Conservation (phyloP, 2,329 filamentous ascomycete species). For the Chaetomium globosum region DNA sequence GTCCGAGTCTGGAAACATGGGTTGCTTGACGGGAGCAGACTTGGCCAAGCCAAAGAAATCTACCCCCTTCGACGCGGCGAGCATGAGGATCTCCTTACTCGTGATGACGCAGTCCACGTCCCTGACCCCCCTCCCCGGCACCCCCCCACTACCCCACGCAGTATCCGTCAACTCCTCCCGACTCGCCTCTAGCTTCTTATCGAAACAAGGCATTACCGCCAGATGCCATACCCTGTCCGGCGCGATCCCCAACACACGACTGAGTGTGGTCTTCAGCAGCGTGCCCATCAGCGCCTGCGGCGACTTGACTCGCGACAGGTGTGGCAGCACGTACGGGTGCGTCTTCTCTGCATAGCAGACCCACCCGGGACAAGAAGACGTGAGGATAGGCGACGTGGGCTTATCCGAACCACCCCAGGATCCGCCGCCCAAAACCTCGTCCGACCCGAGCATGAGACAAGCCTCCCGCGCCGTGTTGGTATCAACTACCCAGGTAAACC, state of each 20-base stretch:
- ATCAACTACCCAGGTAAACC: conserved; percentile 87
- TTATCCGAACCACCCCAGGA: conserved; percentile 29
- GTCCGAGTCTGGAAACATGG: conserved; percentile 71
- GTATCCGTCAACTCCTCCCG: conserved; percentile 85
- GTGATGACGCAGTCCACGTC: conserved; percentile 99
- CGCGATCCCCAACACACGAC: conserved; percentile 68
- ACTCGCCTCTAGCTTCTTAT: conserved; percentile 97
- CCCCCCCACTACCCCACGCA: conserved; percentile 64
- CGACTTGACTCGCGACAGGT: conserved; percentile 88
- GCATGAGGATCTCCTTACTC: conserved; percentile 87
- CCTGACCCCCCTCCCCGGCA: conserved; percentile 62
- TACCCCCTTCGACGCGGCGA: conserved; percentile 78
- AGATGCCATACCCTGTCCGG: conserved; percentile 89
- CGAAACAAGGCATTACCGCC: conserved; percentile 97
- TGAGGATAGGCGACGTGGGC: conserved; percentile 66
- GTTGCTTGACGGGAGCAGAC: conserved; percentile 47
- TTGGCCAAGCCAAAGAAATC: conserved; percentile 71
- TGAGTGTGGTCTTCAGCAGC: conserved; percentile 82
- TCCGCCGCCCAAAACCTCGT: conserved; percentile 61
- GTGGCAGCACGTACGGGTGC: conserved; percentile 87
- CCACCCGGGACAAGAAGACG: conserved; percentile 94
- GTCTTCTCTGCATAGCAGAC: conserved; percentile 99
- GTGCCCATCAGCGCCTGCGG: conserved; percentile 92
- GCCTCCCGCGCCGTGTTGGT: conserved; percentile 82
- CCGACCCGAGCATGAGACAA: conserved; percentile 76